Evolutionary conservation across 1,284 basidiomycete species (phyloP), one percentile per base, ranked within the genome.

Genomic region (Ustilago nuda): DNA sequence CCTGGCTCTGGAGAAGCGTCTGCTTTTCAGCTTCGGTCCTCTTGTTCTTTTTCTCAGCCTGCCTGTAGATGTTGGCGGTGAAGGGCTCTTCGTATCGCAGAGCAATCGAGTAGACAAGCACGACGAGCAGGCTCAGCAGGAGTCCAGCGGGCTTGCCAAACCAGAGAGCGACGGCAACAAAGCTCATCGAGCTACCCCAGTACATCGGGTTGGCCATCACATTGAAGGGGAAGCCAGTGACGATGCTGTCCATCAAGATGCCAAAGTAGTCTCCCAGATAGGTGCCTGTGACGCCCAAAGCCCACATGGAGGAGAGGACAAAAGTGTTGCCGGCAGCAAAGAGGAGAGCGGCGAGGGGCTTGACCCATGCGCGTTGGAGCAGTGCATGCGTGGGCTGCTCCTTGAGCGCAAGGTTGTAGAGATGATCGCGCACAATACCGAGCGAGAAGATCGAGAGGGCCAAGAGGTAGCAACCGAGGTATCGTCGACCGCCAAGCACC

Each of bases 121-220:
- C 65, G 35, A 85, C 83, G 17, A 85, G 71, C 13, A 79, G 70
- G 63, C 78, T 84, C n/a, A 85, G 74, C 61, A 84, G 8, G 41
- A 85, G 67, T 19, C 84, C 84, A 7, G 84, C 82, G 4, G 84
- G 84, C 68, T 83, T 84, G 57, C 71, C 84, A 59, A 80, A 83
- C 84, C 84, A 85, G 30, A 85, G 79, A 0, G 84, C 80, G 15
- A 84, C 82, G 36, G 77, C 83, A 36, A 78, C 71, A 66, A 85
- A 85, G 80, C 78, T 82, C 79, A 79, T 76, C 56, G 66, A 75
- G 75, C 82, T 84, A n/a, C 85, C 85, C 66, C 70, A 72, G 77
- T 98, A 98, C 96, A 98, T 98, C 0, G 96, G 96, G 87, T 98
- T 92, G 50, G 91, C 89, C 67, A 96, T 89, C 57, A 98, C 90